Base-by-base conservation (phyloP, 768 basidiomycete genomes). In the Chalciporus chontae region DNA sequence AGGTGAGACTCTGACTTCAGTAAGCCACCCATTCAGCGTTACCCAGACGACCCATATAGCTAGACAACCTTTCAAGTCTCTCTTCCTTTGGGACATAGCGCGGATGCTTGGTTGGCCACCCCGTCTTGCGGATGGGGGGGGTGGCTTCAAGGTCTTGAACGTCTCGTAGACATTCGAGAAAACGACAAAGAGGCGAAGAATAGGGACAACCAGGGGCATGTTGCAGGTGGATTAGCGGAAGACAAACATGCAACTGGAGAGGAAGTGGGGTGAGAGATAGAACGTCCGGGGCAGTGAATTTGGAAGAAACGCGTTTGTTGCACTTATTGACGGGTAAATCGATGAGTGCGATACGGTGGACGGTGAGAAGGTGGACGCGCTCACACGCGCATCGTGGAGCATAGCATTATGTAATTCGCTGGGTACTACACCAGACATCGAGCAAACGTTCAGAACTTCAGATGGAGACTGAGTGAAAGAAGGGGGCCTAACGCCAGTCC, bases 41-140 rank as follows among this genome's bases (percentile, higher is more conserved):
- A 89, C 90, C 87, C 88, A 93, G 54, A 93, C 82, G 38, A 89
- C 75, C 91, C 91, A 93, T 13, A 92, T 79, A 32, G 87, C 81
- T 42, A 93, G 71, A 62, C 82, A 84, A 17, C 90, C 89, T 66
- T 93, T 93, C 78, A 93, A 85, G 61, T 84, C 81, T 52, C 90
- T 78, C 66, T 93, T 93, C 59, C 90, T 75, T 65, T 85, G 84
- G 21, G 83, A 77, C 54, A 84, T 63, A 10, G 87, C 87, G 31
- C 85, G 78, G 17, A 77, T 67, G 56, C 83, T 87, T 8, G 84
- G 85, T 21, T 74, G 74, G 11, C 84, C 83, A 51, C 76, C 77
- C 17, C 70, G 64, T 43, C 73, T 70, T 17, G 70, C 58, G 5
- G 76, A 77, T 1, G 77, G 75, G 27, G 78, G 78, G 0, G 88